phyloP scores from a whole-genome alignment of 2,329 filamentous ascomycete species.

The Alternaria infectoria region DNA sequence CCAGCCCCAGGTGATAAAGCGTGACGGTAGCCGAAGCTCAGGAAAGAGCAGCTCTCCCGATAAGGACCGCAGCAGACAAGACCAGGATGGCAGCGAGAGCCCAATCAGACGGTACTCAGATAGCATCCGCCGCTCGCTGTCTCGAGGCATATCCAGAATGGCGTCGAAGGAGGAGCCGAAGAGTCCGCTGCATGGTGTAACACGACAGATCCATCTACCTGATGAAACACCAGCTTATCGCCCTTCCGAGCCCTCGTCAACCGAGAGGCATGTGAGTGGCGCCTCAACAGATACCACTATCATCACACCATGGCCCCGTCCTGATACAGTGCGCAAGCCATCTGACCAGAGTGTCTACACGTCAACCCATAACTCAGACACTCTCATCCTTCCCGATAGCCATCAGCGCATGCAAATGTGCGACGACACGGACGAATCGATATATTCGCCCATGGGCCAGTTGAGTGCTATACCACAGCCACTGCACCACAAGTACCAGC shows the following conservation, averaged over 20 bases:
- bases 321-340: constrained; percentile 5
- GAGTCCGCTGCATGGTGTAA: constrained; percentile 30
- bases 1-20: constrained; percentile 10
- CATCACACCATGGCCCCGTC: constrained; percentile 10
- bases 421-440: not conserved
- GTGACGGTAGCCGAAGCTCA: not conserved
- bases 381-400: constrained; percentile 6
- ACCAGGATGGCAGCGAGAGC: constrained; percentile 9
- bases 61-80: not conserved
- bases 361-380: constrained; percentile 22
- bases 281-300: constrained; percentile 1
- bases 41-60: not conserved
- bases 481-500: constrained; percentile 1
- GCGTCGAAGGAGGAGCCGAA: constrained; percentile 19
- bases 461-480: constrained; percentile 29
- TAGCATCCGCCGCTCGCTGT: constrained; percentile 24
- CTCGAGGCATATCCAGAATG: constrained; percentile 11
- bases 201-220: constrained; percentile 20
- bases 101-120: constrained; percentile 29
- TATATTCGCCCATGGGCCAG: constrained; percentile 22
- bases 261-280: not conserved
- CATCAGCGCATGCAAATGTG: not conserved
- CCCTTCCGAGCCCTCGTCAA: not conserved
- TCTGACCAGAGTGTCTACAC: constrained; percentile 24
- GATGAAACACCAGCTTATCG: constrained; percentile 1